These are phyloP conservation scores for Perkinsus olseni DNA, from an alignment of 169 alveolate genomes.

Conservation along the genomic window DNA sequence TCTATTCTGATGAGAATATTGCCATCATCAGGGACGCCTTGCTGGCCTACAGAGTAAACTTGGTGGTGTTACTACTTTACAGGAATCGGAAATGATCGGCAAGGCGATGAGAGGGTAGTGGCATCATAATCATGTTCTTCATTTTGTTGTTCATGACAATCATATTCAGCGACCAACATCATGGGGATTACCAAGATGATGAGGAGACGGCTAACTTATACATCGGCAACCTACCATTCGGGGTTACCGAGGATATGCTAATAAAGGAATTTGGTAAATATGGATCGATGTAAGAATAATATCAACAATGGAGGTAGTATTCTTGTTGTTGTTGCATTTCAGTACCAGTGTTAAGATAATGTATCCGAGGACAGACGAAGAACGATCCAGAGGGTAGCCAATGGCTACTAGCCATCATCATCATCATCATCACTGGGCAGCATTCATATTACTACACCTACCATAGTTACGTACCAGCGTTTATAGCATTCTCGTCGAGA, in stretches of 20 bases:
- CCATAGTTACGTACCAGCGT: not conserved
- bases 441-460: not conserved
- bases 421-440: not conserved
- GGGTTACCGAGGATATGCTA: not conserved
- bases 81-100: not conserved
- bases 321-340: not conserved
- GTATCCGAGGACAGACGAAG: not conserved
- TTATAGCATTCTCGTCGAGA: not conserved
- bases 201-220: not conserved
- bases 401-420: not conserved
- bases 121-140: too few species aligned
- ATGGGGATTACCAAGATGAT: not conserved
- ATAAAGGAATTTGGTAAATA: not conserved
- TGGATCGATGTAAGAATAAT: not conserved
- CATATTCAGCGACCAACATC: not conserved
- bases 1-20: not conserved
- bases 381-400: not conserved
- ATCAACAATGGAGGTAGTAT: not conserved
- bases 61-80: not conserved
- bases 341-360: not conserved
- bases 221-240: not conserved
- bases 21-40: not conserved
- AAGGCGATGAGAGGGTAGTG: not conserved
- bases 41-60: not conserved
- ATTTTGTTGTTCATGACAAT: too few species aligned